phyloP scores from a whole-genome alignment of 73 alveolate genomes.

The Stentor roeselii region DNA sequence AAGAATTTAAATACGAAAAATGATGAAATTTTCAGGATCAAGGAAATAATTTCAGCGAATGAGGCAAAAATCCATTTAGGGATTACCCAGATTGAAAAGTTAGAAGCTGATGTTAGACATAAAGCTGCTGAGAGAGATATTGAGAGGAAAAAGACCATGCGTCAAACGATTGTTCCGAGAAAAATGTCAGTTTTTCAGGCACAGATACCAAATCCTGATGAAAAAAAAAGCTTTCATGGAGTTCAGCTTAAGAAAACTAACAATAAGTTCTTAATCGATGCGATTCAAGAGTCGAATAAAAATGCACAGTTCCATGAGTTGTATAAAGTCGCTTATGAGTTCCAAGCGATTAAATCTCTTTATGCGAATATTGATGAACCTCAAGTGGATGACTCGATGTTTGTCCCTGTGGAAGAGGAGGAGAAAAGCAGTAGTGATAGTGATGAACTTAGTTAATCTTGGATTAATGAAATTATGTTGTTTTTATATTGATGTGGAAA shows the following conservation, averaged over 20 bases:
- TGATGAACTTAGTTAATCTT: no score
- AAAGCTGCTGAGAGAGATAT: not conserved
- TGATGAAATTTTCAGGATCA: not conserved
- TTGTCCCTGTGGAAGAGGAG: no score
- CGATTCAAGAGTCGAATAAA: not conserved
- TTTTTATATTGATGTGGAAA: no score
- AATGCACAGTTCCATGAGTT: not conserved
- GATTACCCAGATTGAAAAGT: not conserved
- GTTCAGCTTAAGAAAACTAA: conserved; percentile 5
- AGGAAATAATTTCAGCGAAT: not conserved
- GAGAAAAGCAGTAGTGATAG: no score
- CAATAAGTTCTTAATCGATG: conserved; percentile 10
- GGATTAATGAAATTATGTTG: no score
- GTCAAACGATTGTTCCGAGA: not conserved
- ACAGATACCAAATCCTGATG: not conserved
- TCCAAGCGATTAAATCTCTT: not conserved
- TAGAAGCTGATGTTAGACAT: conserved; percentile 19
- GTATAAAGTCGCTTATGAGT: not conserved
- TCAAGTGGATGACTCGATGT: no score
- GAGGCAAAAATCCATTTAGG: not conserved
- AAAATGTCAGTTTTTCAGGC: not conserved
- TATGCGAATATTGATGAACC: conserved; percentile 10
- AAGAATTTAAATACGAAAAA: not conserved
- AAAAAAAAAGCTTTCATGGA: not conserved
- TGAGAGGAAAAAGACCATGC: not conserved